A percentile compares a stretch with the other conserved stretches of the same genome.
phyloP scores from a whole-genome alignment of 106 monocot genomes.

The Hemerocallis citrina region DNA sequence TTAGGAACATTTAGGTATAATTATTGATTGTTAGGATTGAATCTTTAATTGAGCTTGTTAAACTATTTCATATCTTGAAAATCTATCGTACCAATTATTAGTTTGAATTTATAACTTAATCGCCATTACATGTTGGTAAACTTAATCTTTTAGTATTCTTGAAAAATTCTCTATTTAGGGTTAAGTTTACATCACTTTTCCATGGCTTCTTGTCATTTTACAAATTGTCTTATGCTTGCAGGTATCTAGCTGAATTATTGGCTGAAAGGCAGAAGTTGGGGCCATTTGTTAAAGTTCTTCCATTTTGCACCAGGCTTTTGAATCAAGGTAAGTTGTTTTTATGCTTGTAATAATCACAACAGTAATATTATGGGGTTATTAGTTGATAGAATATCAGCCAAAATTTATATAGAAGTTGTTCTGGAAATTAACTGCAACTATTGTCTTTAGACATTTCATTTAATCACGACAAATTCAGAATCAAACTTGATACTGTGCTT shows the following conservation, averaged over 20 bases:
- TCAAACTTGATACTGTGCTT: not conserved
- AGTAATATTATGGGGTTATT: not conserved
- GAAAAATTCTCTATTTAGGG: too few relatives aligned
- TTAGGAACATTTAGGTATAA: too few relatives aligned
- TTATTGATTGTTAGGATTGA: too few relatives aligned
- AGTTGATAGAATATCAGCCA: not conserved
- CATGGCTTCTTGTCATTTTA: not conserved
- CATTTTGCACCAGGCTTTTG: constrained; percentile 18
- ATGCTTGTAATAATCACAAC: not conserved
- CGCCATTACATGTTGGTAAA: too few relatives aligned
- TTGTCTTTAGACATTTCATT: not conserved
- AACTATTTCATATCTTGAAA: too few relatives aligned
- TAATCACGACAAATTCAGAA: not conserved
- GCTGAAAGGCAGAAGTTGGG: constrained; percentile 20
- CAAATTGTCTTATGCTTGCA: not conserved
- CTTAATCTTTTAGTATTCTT: too few relatives aligned
- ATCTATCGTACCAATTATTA: too few relatives aligned
- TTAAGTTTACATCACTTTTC: too few relatives aligned
- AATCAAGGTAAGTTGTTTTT: constrained; percentile 12
- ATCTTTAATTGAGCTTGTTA: too few relatives aligned
- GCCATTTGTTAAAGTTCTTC: constrained; percentile 17
- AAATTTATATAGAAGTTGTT: not conserved
- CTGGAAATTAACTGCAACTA: not conserved
- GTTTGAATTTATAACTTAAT: too few relatives aligned
- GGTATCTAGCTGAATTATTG: constrained; percentile 17